Base-by-base conservation (phyloP, 139 green algal species). In the Closterium sp. region DNA sequence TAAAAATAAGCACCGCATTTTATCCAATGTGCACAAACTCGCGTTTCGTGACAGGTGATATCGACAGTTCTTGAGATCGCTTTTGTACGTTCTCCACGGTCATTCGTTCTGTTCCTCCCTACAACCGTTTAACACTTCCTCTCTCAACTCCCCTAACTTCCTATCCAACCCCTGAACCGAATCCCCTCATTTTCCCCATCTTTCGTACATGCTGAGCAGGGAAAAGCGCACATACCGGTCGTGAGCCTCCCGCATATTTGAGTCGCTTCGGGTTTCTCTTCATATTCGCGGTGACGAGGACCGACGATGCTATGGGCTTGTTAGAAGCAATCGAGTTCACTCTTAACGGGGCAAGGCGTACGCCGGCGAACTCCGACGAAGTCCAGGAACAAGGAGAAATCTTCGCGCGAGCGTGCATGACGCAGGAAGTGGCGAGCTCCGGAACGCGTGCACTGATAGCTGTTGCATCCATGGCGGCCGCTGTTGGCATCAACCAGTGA, bases 261-360 rank as follows among this genome's bases (percentile, higher is more conserved):
- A 92, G 24, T 29, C 90, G 86, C 86, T 92, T 92, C 22, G 90
- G 90, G 73, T 85, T 92, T 13, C 45, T 90, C 90, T 92, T 92
- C 38, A 92, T 79, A 79, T 13, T 79, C 62, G 62, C 62, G 17
- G 62, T 6, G 19, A 79, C 62, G 62, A 79, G 17, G 62, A 79
- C 62, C 62, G 62, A 13, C 27, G 13, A 1, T 79, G 17, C 62
- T 79, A 0, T 79, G 62, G 62, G 62, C 62, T 79, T 79, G 62
- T 79, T 27, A 22, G 62, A 79, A 79, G 19, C 17, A 79, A 79
- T 13, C 62, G 62, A 79, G 62, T 79, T 79, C 17, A 79, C 62
- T 79, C 19, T 22, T 79, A 79, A 24, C 62, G 62, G 62, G 19
- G 62, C 11, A 22, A 79, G 62, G 17, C 62, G 62, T 27, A 13